Evolutionary conservation across 2,329 filamentous ascomycete species (phyloP), one percentile per base, ranked within the genome.

Genomic region (Sclerotiophoma versabilis): DNA sequence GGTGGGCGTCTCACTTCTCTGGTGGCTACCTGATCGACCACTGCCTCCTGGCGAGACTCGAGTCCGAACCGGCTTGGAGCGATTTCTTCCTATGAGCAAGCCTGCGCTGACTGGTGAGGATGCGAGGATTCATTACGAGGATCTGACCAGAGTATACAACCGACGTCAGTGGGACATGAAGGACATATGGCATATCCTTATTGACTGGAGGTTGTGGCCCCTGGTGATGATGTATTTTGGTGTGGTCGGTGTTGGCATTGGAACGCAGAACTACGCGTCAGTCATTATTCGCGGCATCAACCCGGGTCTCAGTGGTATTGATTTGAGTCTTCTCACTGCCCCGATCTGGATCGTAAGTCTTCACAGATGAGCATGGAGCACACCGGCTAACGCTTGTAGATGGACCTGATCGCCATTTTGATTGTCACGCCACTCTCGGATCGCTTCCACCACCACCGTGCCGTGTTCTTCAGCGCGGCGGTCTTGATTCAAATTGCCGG

Each of bases 211-310:
- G 2, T 81, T 96, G 15, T 96, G 91, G 89, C 92, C 92, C 1
- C 76, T 96, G 62, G 83, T 88, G 1, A 70, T 96, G 47, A 96
- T 96, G 92, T 96, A 96, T 77, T 96, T 96, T 77, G 92, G 92
- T 17, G 92, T 96, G 3, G 92, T 96, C 1, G 92, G 92, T 19
- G 92, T 96, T 3, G 92, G 92, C 8, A 96, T 96, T 58, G 92
- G 92, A 37, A 92, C 91, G 0, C 92, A 96, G 76, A 85, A 90
- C 39, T 96, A 96, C 70, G 91, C 89, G 26, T 93, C 88, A 2
- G 86, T 96, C 61, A 96, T 96, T 65, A 95, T 96, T 66, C 82
- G 84, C 14, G 85, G 87, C 9, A 95, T 95, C 68, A 87, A 93
- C 69, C 85, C 90, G 0, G 77, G 77, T 0, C 86, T 96, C 54